Conservation (phyloP, 2,329 filamentous ascomycete genomes). For the Ceratocystis ficicola region DNA sequence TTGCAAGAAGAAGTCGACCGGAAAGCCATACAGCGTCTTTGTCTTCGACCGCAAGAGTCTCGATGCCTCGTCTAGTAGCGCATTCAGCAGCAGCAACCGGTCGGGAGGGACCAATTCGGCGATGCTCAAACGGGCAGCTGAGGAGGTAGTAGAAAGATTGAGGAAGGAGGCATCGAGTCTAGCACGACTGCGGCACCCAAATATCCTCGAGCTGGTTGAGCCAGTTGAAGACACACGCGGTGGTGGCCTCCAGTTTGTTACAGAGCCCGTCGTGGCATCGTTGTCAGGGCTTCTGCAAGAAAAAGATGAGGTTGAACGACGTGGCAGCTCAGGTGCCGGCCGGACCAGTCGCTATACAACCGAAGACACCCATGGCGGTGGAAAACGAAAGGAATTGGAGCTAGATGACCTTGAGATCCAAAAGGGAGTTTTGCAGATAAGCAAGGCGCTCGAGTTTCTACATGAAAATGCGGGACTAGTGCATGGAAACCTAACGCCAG, state of each 20-base stretch:
- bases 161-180: constrained; percentile 86
- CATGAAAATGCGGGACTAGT: constrained; percentile 91
- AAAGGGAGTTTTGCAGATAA: constrained; percentile 85
- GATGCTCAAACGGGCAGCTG: constrained; percentile 65
- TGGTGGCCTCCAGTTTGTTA: constrained; percentile 90
- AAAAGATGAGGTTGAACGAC: constrained; percentile 73
- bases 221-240: constrained; percentile 88
- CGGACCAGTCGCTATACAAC: constrained; percentile 68
- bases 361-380: constrained; percentile 62
- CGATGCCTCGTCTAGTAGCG: constrained; percentile 41
- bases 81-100: constrained; percentile 32
- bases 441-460: constrained; percentile 86
- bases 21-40: constrained; percentile 80
- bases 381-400: constrained; percentile 68
- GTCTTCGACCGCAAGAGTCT: constrained; percentile 85
- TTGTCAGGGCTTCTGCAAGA: constrained; percentile 69
- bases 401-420: constrained; percentile 97
- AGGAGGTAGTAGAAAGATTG: constrained; percentile 81
- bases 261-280: constrained; percentile 82
- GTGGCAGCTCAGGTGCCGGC: constrained; percentile 42
- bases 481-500: constrained; percentile 87
- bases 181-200: constrained; percentile 79
- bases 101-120: constrained; percentile 39
- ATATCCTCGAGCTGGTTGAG: constrained; percentile 81
- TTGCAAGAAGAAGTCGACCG: constrained; percentile 90